Evolutionary conservation across 768 basidiomycete species (phyloP).

Genomic region (Mycena epipterygia): DNA sequence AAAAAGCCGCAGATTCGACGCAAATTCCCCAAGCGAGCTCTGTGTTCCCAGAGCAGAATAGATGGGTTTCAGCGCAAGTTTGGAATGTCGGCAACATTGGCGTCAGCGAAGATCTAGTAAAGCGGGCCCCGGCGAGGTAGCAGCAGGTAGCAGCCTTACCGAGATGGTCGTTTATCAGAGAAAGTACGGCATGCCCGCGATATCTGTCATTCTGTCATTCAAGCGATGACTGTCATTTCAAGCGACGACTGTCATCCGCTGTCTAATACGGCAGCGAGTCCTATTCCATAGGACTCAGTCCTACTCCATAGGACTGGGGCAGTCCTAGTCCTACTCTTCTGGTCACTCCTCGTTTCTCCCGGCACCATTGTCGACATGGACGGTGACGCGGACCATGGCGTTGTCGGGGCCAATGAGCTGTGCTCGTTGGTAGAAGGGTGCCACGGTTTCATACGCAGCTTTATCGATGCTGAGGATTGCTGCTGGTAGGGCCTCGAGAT

Average conservation of each 20-base stretch:
- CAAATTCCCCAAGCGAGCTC: constrained; percentile 2
- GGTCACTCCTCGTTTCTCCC: too few species aligned
- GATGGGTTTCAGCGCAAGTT: neutral
- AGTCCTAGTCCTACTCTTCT: too few species aligned
- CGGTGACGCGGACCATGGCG: neutral
- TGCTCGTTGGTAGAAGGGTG: constrained; percentile 15
- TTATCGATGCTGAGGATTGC: constrained; percentile 2
- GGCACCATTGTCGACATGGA: neutral
- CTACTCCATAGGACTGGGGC: too few species aligned
- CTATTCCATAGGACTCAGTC: too few species aligned
- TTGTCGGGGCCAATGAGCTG: neutral
- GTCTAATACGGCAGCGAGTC: too few species aligned
- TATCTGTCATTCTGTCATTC: too few species aligned
- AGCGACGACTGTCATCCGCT: too few species aligned
- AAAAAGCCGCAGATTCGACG: constrained; percentile 8
- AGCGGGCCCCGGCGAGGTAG: constrained; percentile 3
- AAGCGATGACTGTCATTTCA: too few species aligned
- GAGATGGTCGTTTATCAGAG: neutral
- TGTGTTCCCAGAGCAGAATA: neutral
- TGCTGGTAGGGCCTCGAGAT: neutral
- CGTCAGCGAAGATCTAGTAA: constrained; percentile 5
- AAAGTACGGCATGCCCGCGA: neutral
- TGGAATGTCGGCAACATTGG: constrained; percentile 7
- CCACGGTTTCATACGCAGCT: neutral
- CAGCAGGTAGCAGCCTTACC: constrained; percentile 5